Evolutionary conservation across 345 rosid genomes (phyloP), one percentile per base, ranked within the genome.

Genomic region (Arabis hirsuta): DNA sequence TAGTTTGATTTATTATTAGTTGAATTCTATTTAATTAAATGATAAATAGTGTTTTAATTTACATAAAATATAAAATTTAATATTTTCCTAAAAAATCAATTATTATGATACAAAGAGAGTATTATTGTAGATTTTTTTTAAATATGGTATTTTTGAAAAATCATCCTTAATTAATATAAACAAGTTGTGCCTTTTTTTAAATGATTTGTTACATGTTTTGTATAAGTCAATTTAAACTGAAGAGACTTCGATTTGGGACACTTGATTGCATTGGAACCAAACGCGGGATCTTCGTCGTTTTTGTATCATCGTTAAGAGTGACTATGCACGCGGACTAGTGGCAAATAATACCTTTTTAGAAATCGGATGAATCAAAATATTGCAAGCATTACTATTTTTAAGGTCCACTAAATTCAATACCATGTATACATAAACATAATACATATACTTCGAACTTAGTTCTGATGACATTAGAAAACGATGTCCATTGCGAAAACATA

Each of bases 231-330:
- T 12, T 55, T 55, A 50, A 47, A 26, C n/a, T 51, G 12, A 10
- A 29, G 44, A 27, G 32, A 50, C 48, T 46, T 59, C 12, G 67
- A 65, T 29, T 58, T 66, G 59, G 39, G 78, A 59, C 67, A 59
- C 51, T 50, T 31, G 46, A 59, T 61, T 76, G 71, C 69, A 53
- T 74, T 67, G 78, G 74, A 76, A 54, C 74, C 65, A 53, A 62
- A 69, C 64, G 65, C 74, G 70, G 29, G 70, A 76, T 62, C 74
- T 76, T 67, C 67, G 73, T 59, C 27, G 1, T 50, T 57, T 39
- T 44, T 44, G 26, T 24, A 34, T 36, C 73, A 67, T 75, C 67
- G 74, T 67, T 54, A 61, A 62, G 29, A 45, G 69, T 47, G 65
- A 69, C 12, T 46, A 2, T 54, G 70, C 74, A 74, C 78, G 69